These are phyloP conservation scores for Hypomontagnella monticulosa DNA, from an alignment of 495 filamentous ascomycete genomes.

Conservation along the genomic window DNA sequence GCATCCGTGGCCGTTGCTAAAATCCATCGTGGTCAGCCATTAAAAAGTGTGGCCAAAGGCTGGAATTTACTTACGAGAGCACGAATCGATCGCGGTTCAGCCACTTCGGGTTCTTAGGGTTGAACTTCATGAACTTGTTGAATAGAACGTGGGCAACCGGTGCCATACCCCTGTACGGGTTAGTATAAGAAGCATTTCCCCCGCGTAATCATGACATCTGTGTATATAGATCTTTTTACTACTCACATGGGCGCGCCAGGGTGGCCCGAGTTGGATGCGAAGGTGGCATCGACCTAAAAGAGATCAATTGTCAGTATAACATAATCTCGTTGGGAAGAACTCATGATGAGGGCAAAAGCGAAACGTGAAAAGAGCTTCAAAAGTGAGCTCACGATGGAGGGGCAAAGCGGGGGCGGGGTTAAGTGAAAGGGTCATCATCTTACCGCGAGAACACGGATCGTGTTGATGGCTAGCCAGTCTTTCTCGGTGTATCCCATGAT, in stretches of 20 bases:
- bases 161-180: conserved; percentile 79
- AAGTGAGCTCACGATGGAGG: conserved; percentile 42
- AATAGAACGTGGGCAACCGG: conserved; percentile 97
- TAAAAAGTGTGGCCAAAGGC: not conserved
- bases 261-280: conserved; percentile 95
- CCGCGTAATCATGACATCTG: not conserved
- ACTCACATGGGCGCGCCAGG: conserved; percentile 92
- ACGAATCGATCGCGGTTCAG: conserved; percentile 97
- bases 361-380: conserved; percentile 19
- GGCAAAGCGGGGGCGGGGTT: conserved; percentile 57
- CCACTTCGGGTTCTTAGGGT: conserved; percentile 98
- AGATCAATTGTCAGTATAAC: conserved; percentile 42
- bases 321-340: not conserved
- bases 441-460: conserved; percentile 95
- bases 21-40: not conserved
- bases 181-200: conserved; percentile 36
- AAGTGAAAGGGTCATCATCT: conserved; percentile 53
- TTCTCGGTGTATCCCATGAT: conserved; percentile 90
- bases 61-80: conserved; percentile 87
- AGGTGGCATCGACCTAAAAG: conserved; percentile 92
- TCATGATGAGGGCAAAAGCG: conserved; percentile 12
- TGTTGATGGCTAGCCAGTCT: conserved; percentile 94
- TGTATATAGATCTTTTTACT: not conserved
- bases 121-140: conserved; percentile 99
- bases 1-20: conserved; percentile 96